phyloP scores from a whole-genome alignment of 2,329 filamentous ascomycete genomes.

The Calonectria fujianensis region DNA sequence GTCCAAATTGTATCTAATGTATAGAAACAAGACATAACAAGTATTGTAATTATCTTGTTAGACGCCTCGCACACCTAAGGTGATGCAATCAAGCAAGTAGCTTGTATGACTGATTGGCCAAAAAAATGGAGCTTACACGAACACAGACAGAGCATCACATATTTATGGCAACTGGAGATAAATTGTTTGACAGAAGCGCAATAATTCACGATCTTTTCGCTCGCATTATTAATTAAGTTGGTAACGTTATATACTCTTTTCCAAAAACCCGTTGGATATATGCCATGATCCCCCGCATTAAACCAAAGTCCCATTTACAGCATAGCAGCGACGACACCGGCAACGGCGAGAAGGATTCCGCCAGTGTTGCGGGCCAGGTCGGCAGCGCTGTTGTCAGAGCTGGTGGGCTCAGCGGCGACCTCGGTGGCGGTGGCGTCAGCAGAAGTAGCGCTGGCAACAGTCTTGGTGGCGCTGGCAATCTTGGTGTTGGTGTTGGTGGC shows the following conservation, averaged over 20 bases:
- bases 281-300: slow-evolving; percentile 41
- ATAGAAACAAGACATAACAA: too few species aligned
- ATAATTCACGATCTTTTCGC: slow-evolving; percentile 20
- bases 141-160: background rate
- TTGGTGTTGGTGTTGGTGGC: slow-evolving; percentile 62
- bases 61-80: too few species aligned
- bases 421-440: slow-evolving; percentile 46
- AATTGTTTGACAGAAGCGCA: background rate
- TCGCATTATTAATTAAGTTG: slow-evolving; percentile 52
- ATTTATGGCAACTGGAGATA: background rate
- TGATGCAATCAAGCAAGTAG: background rate
- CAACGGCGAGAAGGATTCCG: slow-evolving; percentile 61
- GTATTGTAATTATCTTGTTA: too few species aligned
- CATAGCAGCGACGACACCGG: slow-evolving; percentile 61
- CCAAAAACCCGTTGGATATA: slow-evolving; percentile 40
- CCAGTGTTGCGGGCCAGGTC: slow-evolving; percentile 59
- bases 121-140: background rate
- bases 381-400: slow-evolving; percentile 54
- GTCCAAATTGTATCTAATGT: too few species aligned
- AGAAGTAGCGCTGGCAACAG: slow-evolving; percentile 46
- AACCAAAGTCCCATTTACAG: slow-evolving; percentile 54
- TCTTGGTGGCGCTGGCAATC: slow-evolving; percentile 49
- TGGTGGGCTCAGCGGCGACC: slow-evolving; percentile 43
- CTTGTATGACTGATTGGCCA: background rate
- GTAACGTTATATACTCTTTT: slow-evolving; percentile 50